A percentile compares a stretch with the other conserved stretches of the same genome.
Conservation (phyloP, 179 eudicot species). For the Beta macrorhiza region DNA sequence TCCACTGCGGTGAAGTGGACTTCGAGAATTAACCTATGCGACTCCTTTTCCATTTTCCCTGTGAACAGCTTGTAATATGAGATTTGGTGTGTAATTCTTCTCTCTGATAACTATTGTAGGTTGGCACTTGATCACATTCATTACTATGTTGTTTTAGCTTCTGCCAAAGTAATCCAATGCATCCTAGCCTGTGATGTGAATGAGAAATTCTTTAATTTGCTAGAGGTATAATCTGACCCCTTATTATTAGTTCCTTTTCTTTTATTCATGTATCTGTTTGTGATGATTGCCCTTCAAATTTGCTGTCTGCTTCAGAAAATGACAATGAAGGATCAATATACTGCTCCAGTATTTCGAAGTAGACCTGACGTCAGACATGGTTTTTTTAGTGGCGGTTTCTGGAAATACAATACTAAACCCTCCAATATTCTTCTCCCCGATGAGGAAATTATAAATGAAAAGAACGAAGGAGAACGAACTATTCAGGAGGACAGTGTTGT, state of each 20-base stretch:
- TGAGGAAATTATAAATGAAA: conserved; percentile 39
- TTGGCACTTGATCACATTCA: conserved; percentile 89
- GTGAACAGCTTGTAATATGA: background rate
- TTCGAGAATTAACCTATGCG: too few species aligned
- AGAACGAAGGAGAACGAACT: conserved; percentile 63
- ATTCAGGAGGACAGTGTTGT: conserved; percentile 79
- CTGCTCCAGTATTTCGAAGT: conserved; percentile 88
- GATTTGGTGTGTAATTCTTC: background rate
- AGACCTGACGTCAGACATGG: conserved; percentile 72
- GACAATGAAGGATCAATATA: conserved; percentile 49
- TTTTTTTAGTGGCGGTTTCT: conserved; percentile 83
- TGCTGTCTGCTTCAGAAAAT: conserved; percentile 49
- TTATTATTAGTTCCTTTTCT: background rate
- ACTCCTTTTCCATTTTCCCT: background rate
- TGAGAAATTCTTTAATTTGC: conserved; percentile 55
- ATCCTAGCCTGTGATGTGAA: conserved; percentile 65
- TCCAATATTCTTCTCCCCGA: conserved; percentile 55
- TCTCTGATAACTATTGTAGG: conserved; percentile 42
- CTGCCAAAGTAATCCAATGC: conserved; percentile 74
- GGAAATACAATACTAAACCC: conserved; percentile 85
- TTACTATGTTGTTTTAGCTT: conserved; percentile 70
- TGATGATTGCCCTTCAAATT: conserved; percentile 15
- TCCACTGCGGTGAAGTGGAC: background rate
- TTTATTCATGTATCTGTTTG: background rate
- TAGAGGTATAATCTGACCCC: conserved; percentile 60